Percentiles rank a stretch among this genome's conserved stretches.
These are phyloP conservation scores for Cyberlindnera americana DNA, from an alignment of 805 yeast species.

Conservation along the genomic window DNA sequence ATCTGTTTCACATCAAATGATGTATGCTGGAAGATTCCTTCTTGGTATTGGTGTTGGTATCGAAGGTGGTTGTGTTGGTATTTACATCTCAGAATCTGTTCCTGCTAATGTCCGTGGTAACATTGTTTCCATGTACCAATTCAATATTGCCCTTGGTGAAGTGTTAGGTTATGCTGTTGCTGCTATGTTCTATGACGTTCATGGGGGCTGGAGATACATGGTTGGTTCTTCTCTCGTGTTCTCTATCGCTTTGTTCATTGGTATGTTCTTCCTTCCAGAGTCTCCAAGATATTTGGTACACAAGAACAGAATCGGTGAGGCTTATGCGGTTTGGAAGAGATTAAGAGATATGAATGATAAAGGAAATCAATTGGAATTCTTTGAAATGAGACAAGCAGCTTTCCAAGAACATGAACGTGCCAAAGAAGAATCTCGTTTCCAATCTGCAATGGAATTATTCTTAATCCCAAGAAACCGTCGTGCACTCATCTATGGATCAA, in stretches of 20 bases:
- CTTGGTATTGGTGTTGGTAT: constrained; percentile 65
- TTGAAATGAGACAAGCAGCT: constrained; percentile 54
- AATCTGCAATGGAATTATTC: constrained; percentile 49
- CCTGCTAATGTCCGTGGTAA: constrained; percentile 58
- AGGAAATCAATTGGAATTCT: constrained; percentile 47
- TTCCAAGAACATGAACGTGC: constrained; percentile 41
- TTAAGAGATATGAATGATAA: constrained; percentile 45
- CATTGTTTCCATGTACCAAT: constrained; percentile 59
- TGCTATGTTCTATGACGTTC: constrained; percentile 54
- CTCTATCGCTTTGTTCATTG: constrained; percentile 47
- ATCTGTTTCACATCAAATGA: constrained; percentile 39
- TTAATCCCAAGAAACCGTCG: constrained; percentile 56
- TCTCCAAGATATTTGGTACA: constrained; percentile 56
- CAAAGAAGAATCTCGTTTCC: constrained; percentile 33
- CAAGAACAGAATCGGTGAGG: constrained; percentile 48
- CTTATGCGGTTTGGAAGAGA: constrained; percentile 53
- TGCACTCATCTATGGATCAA: constrained; percentile 52
- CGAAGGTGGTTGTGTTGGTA: constrained; percentile 63
- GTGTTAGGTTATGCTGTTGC: constrained; percentile 62
- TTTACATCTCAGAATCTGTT: constrained; percentile 58
- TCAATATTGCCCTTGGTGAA: constrained; percentile 64
- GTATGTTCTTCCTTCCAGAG: constrained; percentile 55
- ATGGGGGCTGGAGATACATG: constrained; percentile 64
- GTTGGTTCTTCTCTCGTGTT: constrained; percentile 60
- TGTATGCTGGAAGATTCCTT: constrained; percentile 58